These are phyloP conservation scores for Phylloporus rhodoxanthus DNA, from an alignment of 768 basidiomycete species.

Conservation along the genomic window DNA sequence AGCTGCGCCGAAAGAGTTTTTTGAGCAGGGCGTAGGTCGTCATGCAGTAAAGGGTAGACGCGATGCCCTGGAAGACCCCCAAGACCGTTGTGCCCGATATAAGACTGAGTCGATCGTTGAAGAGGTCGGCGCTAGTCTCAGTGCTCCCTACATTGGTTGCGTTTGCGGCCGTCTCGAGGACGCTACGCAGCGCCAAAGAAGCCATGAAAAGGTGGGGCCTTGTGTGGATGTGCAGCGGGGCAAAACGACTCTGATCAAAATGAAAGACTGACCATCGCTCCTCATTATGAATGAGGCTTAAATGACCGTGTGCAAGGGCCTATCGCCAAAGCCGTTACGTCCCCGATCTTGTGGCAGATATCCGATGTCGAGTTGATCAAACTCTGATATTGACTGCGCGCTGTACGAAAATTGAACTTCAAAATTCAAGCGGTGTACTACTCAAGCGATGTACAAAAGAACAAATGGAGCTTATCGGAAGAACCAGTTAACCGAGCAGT, in stretches of 20 bases:
- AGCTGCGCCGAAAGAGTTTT: conserved; percentile 10
- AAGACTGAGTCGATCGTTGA: conserved; percentile 23
- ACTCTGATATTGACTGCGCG: conserved; percentile 16
- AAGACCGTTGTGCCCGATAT: conserved; percentile 22
- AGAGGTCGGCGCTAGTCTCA: background rate
- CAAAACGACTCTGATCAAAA: conserved; percentile 6
- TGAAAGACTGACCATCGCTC: conserved; percentile 4
- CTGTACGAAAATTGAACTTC: no score
- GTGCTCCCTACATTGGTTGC: background rate
- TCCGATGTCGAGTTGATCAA: conserved; percentile 4
- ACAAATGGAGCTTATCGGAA: no score
- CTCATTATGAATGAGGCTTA: conserved; percentile 16
- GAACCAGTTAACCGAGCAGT: background rate
- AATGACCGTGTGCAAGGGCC: conserved; percentile 23
- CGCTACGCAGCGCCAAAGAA: background rate
- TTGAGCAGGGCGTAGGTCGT: conserved; percentile 16
- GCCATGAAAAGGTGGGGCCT: conserved; percentile 4
- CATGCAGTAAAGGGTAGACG: conserved; percentile 17
- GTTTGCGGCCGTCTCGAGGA: conserved; percentile 9
- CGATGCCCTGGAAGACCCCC: conserved; percentile 20
- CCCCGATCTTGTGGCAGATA: background rate
- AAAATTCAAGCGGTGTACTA: no score
- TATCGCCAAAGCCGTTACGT: background rate
- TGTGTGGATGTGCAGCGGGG: conserved; percentile 8
- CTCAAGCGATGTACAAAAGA: no score